Conservation (phyloP, 768 basidiomycete species). For the Ramaria rubella region DNA sequence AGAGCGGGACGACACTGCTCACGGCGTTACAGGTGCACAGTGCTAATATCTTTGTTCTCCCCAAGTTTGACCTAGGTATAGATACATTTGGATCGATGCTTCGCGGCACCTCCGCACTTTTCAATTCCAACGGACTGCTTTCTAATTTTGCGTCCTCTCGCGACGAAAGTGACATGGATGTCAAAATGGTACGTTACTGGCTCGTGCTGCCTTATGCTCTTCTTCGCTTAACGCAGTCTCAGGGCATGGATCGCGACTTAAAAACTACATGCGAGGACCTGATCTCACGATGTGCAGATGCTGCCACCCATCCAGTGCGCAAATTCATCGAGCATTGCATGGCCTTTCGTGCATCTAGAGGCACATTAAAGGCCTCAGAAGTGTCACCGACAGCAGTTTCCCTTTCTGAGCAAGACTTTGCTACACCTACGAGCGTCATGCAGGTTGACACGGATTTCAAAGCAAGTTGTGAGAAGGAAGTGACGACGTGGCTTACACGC, state of each 20-base stretch:
- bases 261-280: slow-evolving; percentile 81
- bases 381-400: slow-evolving; percentile 12
- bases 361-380: slow-evolving; percentile 24
- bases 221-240: slow-evolving; percentile 1
- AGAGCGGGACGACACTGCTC: slow-evolving; percentile 37
- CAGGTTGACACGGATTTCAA: slow-evolving; percentile 50
- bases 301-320: slow-evolving; percentile 53
- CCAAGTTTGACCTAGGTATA: slow-evolving; percentile 16
- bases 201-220: background rate
- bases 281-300: slow-evolving; percentile 55
- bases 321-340: slow-evolving; percentile 55
- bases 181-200: slow-evolving; percentile 52
- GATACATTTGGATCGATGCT: slow-evolving; percentile 56
- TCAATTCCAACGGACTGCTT: slow-evolving; percentile 31
- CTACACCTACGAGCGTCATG: slow-evolving; percentile 42
- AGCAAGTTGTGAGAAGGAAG: slow-evolving; percentile 45
- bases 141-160: slow-evolving; percentile 59
- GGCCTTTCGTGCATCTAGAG: slow-evolving; percentile 24
- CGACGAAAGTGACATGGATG: slow-evolving; percentile 59
- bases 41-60: background rate
- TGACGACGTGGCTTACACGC: slow-evolving; percentile 48
- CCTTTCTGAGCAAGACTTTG: slow-evolving; percentile 36
- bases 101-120: slow-evolving; percentile 51
- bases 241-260: slow-evolving; percentile 85
- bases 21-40: slow-evolving; percentile 53